These are phyloP conservation scores for Strobilomyces echinocephalus DNA, from an alignment of 768 basidiomycete genomes.

Conservation along the genomic window DNA sequence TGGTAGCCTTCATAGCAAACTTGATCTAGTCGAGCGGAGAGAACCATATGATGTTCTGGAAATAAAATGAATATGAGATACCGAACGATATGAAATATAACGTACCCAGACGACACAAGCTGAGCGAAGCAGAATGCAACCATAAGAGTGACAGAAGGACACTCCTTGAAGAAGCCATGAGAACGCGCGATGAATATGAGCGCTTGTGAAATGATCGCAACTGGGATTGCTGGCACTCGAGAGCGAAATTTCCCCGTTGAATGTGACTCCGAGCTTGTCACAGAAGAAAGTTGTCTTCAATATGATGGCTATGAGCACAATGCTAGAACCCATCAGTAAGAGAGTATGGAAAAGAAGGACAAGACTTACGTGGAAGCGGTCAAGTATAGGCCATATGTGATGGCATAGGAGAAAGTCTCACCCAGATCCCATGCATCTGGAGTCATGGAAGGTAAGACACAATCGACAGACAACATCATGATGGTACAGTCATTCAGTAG, in stretches of 20 bases:
- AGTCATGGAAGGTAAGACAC: slow-evolving; percentile 86
- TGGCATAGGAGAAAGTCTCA: slow-evolving; percentile 93
- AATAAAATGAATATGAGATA: slow-evolving; percentile 8
- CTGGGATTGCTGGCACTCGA: slow-evolving; percentile 52
- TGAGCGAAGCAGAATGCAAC: slow-evolving; percentile 91
- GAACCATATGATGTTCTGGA: slow-evolving; percentile 93
- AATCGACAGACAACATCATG: slow-evolving; percentile 96
- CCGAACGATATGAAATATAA: slow-evolving; percentile 30
- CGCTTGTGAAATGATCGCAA: slow-evolving; percentile 98
- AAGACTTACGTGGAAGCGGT: slow-evolving; percentile 79
- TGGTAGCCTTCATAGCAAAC: slow-evolving; percentile 91
- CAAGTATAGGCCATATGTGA: slow-evolving; percentile 93
- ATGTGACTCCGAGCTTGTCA: slow-evolving; percentile 70
- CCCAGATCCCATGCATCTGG: slow-evolving; percentile 95
- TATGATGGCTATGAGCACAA: slow-evolving; percentile 79
- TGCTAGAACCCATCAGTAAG: slow-evolving; percentile 36
- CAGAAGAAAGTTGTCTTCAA: slow-evolving; percentile 88
- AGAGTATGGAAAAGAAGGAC: not conserved
- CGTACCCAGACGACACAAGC: slow-evolving; percentile 90
- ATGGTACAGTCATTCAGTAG: slow-evolving; percentile 97
- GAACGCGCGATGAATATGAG: slow-evolving; percentile 95
- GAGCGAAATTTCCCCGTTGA: slow-evolving; percentile 35
- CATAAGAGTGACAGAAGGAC: slow-evolving; percentile 85
- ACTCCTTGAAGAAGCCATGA: slow-evolving; percentile 96
- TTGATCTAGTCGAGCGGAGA: slow-evolving; percentile 93